Conservation (phyloP, 345 rosid species). For the Ceriops zippeliana region DNA sequence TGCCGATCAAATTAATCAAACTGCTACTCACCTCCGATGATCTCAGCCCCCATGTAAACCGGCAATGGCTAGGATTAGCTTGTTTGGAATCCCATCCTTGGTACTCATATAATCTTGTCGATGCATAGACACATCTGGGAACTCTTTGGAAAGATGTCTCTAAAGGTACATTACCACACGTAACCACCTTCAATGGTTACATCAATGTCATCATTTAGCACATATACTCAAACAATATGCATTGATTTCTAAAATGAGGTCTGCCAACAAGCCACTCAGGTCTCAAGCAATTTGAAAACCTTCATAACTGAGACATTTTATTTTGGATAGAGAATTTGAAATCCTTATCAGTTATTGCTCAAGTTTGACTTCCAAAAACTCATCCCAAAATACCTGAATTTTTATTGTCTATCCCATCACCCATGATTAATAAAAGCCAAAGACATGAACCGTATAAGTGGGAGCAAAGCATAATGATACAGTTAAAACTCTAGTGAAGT, state of each 20-base stretch:
- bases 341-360: not conserved
- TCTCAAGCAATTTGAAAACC: not conserved
- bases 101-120: slow-evolving; percentile 83
- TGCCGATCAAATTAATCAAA: not conserved
- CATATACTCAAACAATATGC: too few relatives aligned
- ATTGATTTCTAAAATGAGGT: not conserved
- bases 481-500: too few relatives aligned
- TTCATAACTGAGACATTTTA: not conserved
- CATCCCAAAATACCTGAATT: too few relatives aligned
- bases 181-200: slow-evolving; percentile 67
- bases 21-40: slow-evolving; percentile 63
- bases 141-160: slow-evolving; percentile 89
- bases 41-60: slow-evolving; percentile 83
- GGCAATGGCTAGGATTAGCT: slow-evolving; percentile 70
- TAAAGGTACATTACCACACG: slow-evolving; percentile 92
- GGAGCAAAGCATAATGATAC: too few relatives aligned
- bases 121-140: slow-evolving; percentile 86
- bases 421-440: too few relatives aligned
- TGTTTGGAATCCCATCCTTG: slow-evolving; percentile 89
- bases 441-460: too few relatives aligned
- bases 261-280: not conserved
- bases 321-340: too few relatives aligned
- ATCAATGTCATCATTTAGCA: not conserved
- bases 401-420: too few relatives aligned
- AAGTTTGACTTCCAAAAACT: not conserved